Conservation (phyloP, 2,329 filamentous ascomycete species). For the Elsinoe perseae region DNA sequence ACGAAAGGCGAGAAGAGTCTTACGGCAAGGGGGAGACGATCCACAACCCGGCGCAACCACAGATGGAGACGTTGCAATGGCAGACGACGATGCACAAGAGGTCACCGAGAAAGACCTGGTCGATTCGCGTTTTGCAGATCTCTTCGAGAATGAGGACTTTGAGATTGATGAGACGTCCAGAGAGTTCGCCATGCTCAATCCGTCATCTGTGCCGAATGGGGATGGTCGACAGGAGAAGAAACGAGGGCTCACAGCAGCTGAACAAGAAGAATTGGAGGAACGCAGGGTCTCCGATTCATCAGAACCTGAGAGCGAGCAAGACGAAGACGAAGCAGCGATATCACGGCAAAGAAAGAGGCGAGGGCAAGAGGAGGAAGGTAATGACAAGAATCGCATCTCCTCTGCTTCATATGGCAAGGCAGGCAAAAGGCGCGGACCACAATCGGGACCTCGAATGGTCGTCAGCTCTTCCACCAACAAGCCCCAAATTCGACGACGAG, state of each 20-base stretch:
- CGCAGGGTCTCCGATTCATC: slow-evolving; percentile 29
- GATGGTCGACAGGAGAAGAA: slow-evolving; percentile 32
- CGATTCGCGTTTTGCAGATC: slow-evolving; percentile 75
- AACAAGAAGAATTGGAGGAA: slow-evolving; percentile 50
- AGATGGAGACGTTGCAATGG: slow-evolving; percentile 52
- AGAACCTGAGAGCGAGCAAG: slow-evolving; percentile 30
- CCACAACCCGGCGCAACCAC: slow-evolving; percentile 21
- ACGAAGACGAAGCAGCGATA: slow-evolving; percentile 35
- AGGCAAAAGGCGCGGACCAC: slow-evolving; percentile 36
- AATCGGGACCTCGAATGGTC: slow-evolving; percentile 44
- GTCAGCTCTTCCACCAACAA: slow-evolving; percentile 43
- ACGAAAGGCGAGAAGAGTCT: slow-evolving; percentile 38
- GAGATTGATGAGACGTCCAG: slow-evolving; percentile 79
- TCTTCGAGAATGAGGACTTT: slow-evolving; percentile 93
- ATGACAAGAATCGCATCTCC: slow-evolving; percentile 51
- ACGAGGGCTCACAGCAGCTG: slow-evolving; percentile 50
- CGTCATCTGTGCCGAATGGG: slow-evolving; percentile 55
- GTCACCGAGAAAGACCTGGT: slow-evolving; percentile 44
- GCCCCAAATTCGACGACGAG: slow-evolving; percentile 29
- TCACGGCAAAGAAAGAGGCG: slow-evolving; percentile 23
- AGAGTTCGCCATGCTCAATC: slow-evolving; percentile 84
- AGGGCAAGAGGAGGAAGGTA: slow-evolving; percentile 31
- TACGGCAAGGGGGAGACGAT: slow-evolving; percentile 55
- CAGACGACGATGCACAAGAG: slow-evolving; percentile 43
- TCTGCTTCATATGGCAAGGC: slow-evolving; percentile 58